Evolutionary conservation across 371 early-diverging fungal genomes (phyloP), one percentile per base, ranked within the genome.

Genomic region (Mucor lusitanicus): DNA sequence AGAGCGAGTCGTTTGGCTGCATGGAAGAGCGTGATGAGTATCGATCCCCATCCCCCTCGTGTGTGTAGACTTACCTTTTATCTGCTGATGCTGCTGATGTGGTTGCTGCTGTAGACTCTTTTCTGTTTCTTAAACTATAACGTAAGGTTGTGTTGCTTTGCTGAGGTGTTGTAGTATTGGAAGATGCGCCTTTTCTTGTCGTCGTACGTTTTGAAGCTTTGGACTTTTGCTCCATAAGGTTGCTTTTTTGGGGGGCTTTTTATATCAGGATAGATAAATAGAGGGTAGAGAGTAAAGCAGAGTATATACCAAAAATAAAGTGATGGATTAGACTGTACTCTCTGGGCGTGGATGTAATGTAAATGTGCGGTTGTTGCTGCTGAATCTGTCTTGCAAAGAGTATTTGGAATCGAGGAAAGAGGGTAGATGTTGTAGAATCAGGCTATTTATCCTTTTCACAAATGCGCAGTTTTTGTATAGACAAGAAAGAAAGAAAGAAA

Each of bases 171-270:
- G 33, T 21, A 58, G 30, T 30, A 6, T 57, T 57, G 30, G 40
- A 50, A 57, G 65, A 50, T 48, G 65, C 59, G 55, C 48, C 65
- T 39, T 67, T 64, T 35, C 39, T 59, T 13, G 30, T 30, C 30
- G 50, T 72, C 28, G 50, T 56, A 61, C 58, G 44, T 65, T 65
- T 70, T 23, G 61, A 55, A 61, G 61, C 28, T 65, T 65, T 68
- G 59, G 64, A 62, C 63, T 63, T 68, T 54, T 68, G 72, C 54
- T 68, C 63, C 72, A 72, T 72, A 65, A 67, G 58, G 32, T 50
- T 50, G 50, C 23, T 50, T 50, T 23, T 7, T 23, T 23, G 9
- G 0, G 23, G 23, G 7, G 21, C 12, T 50, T 50, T 50, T 50
- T 50, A 23, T 23, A 23, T 50, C 30, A 30, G 30, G 30, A 30